Conservation (phyloP, 106 monocot species). For the Dendrobium nobile region DNA sequence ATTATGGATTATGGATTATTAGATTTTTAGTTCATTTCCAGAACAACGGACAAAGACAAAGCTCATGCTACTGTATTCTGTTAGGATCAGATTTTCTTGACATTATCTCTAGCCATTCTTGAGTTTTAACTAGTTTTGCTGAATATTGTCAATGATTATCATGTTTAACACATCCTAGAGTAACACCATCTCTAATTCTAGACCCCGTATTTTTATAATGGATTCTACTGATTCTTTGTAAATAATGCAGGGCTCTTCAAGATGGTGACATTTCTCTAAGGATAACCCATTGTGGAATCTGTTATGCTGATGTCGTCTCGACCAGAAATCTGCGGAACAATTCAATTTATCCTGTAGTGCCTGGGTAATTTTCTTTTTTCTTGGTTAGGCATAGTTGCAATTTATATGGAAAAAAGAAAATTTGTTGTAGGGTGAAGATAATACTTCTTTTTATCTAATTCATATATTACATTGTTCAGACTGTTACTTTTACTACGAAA, state of each 20-base stretch:
- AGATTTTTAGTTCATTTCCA: neutral
- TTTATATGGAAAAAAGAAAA: neutral
- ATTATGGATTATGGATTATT: neutral
- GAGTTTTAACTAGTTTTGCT: neutral
- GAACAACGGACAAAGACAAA: neutral
- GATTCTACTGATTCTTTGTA: constrained; percentile 1
- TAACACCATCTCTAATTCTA: too few species aligned
- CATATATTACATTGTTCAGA: neutral
- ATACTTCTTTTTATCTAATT: neutral
- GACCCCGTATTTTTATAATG: neutral
- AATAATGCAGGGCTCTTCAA: constrained; percentile 32
- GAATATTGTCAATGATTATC: neutral
- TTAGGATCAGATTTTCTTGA: neutral
- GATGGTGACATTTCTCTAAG: constrained; percentile 48
- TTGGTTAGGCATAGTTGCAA: neutral
- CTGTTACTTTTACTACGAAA: neutral
- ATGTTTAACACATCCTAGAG: neutral
- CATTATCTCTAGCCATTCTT: neutral
- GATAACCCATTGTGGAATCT: constrained; percentile 78
- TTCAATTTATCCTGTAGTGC: constrained; percentile 71
- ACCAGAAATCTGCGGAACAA: constrained; percentile 39
- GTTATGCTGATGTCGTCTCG: constrained; percentile 73
- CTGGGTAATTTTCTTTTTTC: constrained; percentile 43
- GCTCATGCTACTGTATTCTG: neutral
- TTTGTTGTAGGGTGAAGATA: neutral